Percentiles rank a stretch among this genome's conserved stretches.
Conservation (phyloP, 805 yeast species). For the Maudiozyma saulgeensis region DNA sequence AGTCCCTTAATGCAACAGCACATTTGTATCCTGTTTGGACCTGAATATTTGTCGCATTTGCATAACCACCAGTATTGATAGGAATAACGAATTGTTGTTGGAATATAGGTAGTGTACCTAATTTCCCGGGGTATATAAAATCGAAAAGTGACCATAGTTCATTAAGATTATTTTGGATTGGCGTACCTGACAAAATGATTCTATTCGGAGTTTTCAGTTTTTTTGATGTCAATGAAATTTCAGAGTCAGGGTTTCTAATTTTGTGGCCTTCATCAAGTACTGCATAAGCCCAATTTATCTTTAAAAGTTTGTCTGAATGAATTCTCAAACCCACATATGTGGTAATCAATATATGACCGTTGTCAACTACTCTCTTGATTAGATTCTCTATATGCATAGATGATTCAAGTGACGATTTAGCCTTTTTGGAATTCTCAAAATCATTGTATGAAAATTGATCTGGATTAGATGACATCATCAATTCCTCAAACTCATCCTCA, state of each 20-base stretch:
- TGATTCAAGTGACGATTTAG: constrained; percentile 23
- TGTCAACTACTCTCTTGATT: constrained; percentile 44
- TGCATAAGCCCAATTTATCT: constrained; percentile 78
- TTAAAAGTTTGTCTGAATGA: constrained; percentile 53
- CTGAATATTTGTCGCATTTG: constrained; percentile 91
- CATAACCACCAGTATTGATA: constrained; percentile 94
- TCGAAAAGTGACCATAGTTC: constrained; percentile 95
- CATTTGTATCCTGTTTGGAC: constrained; percentile 95
- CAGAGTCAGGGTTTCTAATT: constrained; percentile 89
- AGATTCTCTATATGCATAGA: constrained; percentile 21
- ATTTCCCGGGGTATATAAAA: constrained; percentile 86
- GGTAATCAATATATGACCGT: constrained; percentile 81
- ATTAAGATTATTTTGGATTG: constrained; percentile 84
- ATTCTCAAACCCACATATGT: constrained; percentile 81
- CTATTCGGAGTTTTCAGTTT: constrained; percentile 77
- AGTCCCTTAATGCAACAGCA: constrained; percentile 80
- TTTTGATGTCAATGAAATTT: constrained; percentile 76
- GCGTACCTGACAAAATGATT: constrained; percentile 87
- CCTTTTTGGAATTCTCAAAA: constrained; percentile 21
- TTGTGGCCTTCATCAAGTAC: constrained; percentile 95
- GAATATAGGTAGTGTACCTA: constrained; percentile 92
- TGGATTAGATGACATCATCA: constrained; percentile 31
- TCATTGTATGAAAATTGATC: constrained; percentile 38
- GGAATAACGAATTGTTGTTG: constrained; percentile 89
- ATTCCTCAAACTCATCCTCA: constrained; percentile 45